Evolutionary conservation across 2,329 filamentous ascomycete genomes (phyloP), one percentile per base, ranked within the genome.

Genomic region (Arthrobotrys pseudoclavata): DNA sequence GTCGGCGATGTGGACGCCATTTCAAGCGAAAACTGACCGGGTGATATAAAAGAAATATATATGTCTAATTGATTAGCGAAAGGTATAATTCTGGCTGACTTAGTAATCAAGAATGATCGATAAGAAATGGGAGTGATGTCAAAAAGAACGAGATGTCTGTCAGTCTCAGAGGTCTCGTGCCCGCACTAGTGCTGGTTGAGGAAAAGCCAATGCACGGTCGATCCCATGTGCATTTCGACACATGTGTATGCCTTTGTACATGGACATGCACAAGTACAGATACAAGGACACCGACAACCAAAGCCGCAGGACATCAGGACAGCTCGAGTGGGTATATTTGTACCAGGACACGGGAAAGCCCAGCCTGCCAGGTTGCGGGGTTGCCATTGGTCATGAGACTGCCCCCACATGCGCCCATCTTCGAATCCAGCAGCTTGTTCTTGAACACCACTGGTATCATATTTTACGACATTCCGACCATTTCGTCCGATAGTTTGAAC

Each of bases 321-420:
- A 5, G 29, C n/a, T 37, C 29, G 18, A 22, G 18, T 20, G 42
- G 26, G 61, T 22, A 52, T 22, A 20, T 42, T 40, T 26, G 55
- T 60, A 60, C 55, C 34, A 15, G 34, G 29, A 60, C 55, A 60
- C 55, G 26, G 12, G 18, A 18, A 22, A 24, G 55, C 55, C 55
- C 55, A 60, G 34, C 20, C 55, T 42, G 55, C 55, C 34, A 60
- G 68, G 31, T 26, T 61, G 70, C 63, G 70, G 62, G 63, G 70
- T 68, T 63, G 47, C 47, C 62, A 68, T 69, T 69, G 72, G 72
- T 70, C 72, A 69, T 61, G 63, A 61, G 72, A 76, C 72, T 42
- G 26, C 50, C 47, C 57, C 53, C 64, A 76, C 66, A 64, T 76
- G 71, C 55, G 34, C 71, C 52, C 57, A 48, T 64, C 50, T 29